A percentile compares a stretch with the other conserved stretches of the same genome.
These are phyloP conservation scores for Globisporangium yorkense DNA, from an alignment of 352 stramenopile species.

Conservation along the genomic window DNA sequence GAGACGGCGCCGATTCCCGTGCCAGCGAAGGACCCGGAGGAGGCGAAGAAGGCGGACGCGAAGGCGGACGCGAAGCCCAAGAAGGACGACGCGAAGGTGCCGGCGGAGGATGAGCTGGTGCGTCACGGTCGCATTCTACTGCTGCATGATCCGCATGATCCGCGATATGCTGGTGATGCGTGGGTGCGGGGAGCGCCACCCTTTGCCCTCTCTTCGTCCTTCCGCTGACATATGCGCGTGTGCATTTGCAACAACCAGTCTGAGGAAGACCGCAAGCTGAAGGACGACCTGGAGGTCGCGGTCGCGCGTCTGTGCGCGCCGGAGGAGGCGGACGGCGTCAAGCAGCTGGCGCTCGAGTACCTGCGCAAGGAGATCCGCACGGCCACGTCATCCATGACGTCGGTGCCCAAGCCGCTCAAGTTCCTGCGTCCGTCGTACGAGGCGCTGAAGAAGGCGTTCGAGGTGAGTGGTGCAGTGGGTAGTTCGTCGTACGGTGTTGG, in stretches of 20 bases:
- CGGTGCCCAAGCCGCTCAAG: slow-evolving; percentile 99
- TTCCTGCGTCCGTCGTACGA: slow-evolving; percentile 97
- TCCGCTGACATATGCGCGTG: neutral
- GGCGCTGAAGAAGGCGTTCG: slow-evolving; percentile 83
- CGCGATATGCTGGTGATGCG: too few relatives aligned
- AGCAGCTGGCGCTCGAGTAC: slow-evolving; percentile 92
- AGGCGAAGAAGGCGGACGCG: slow-evolving; percentile 30
- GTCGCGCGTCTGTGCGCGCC: slow-evolving; percentile 75
- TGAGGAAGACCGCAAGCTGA: slow-evolving; percentile 90
- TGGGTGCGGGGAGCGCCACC: too few relatives aligned
- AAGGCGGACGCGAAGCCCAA: slow-evolving; percentile 12
- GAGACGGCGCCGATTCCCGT: slow-evolving; percentile 54
- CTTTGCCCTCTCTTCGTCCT: too few relatives aligned
- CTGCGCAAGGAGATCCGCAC: slow-evolving; percentile 96
- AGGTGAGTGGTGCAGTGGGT: slow-evolving; percentile 18
- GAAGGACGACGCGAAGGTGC: slow-evolving; percentile 21
- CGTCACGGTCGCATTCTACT: slow-evolving; percentile 8
- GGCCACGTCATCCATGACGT: slow-evolving; percentile 98
- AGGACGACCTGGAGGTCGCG: slow-evolving; percentile 89
- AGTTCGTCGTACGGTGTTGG: neutral
- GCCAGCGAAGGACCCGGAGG: slow-evolving; percentile 48
- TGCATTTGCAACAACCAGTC: slow-evolving; percentile 30
- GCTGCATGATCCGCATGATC: neutral
- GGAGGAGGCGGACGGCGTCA: slow-evolving; percentile 54
- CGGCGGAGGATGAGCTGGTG: slow-evolving; percentile 64